phyloP scores from a whole-genome alignment of 768 basidiomycete species.

The Tylopilus plumbeoviolaceoides region DNA sequence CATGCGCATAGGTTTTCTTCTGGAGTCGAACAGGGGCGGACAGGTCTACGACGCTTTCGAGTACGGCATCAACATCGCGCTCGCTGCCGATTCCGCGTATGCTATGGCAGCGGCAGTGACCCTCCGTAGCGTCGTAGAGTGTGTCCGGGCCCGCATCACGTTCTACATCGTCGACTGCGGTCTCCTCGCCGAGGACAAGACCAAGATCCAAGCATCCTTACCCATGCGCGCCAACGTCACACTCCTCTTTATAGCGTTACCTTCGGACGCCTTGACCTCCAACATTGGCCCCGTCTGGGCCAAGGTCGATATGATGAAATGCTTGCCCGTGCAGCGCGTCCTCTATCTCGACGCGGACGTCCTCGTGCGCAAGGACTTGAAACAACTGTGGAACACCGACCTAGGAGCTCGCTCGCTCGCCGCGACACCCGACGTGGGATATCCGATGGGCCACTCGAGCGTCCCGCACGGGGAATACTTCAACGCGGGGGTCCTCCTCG shows the following conservation, averaged over 20 bases:
- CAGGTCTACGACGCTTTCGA: constrained; percentile 27
- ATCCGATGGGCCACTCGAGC: constrained; percentile 42
- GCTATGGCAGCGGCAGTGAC: constrained; percentile 47
- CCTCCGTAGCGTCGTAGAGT: constrained; percentile 38
- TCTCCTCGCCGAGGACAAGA: constrained; percentile 34
- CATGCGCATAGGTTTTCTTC: constrained; percentile 51
- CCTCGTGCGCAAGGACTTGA: constrained; percentile 39
- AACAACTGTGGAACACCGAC: constrained; percentile 43
- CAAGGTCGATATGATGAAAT: constrained; percentile 44
- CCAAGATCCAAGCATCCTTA: constrained; percentile 30
- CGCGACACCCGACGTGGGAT: constrained; percentile 47
- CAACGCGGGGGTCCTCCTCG: constrained; percentile 52
- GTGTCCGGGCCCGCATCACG: constrained; percentile 38
- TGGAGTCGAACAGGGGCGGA: constrained; percentile 3
- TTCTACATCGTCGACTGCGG: constrained; percentile 51
- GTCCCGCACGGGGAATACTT: constrained; percentile 40
- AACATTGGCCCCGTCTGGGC: constrained; percentile 40
- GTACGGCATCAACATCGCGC: constrained; percentile 47
- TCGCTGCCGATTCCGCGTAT: constrained; percentile 41
- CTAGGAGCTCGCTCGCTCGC: constrained; percentile 40
- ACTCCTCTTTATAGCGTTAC: constrained; percentile 40
- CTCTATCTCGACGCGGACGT: constrained; percentile 54
- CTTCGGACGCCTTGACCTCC: constrained; percentile 25
- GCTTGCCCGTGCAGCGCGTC: constrained; percentile 47
- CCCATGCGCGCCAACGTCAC: constrained; percentile 31